phyloP scores from a whole-genome alignment of 148 eudicot genomes.

The Rhododendron henanense region DNA sequence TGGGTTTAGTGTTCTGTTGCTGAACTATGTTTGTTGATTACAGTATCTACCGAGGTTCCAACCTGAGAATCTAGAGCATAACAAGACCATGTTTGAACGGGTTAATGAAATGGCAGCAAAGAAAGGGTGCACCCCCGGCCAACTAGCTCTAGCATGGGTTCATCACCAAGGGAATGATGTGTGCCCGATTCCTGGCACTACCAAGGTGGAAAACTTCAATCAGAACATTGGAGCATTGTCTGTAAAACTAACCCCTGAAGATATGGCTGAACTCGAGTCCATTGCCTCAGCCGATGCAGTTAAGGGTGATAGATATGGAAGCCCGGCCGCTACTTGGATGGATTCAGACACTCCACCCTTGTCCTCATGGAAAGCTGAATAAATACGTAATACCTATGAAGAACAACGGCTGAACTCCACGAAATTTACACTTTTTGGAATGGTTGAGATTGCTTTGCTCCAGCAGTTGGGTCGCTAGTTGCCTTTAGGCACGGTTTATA shows the following conservation, averaged over 20 bases:
- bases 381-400: neutral
- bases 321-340: neutral
- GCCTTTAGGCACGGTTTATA: neutral
- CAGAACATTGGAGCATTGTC: constrained; percentile 17
- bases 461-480: neutral
- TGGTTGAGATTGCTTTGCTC: neutral
- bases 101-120: constrained; percentile 13
- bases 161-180: constrained; percentile 18
- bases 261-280: constrained; percentile 14
- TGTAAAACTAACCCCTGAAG: constrained; percentile 8
- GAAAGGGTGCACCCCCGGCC: constrained; percentile 18
- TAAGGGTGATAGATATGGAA: neutral
- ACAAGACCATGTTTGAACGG: constrained; percentile 14
- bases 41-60: constrained; percentile 13
- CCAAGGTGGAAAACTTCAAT: constrained; percentile 14
- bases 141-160: constrained; percentile 21
- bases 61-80: constrained; percentile 6
- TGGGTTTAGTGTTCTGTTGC: neutral
- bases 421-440: neutral
- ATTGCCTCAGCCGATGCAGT: constrained; percentile 6
- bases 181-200: constrained; percentile 18
- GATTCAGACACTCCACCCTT: neutral
- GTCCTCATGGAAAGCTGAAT: neutral
- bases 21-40: neutral
- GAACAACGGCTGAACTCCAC: neutral